Base-by-base conservation (phyloP, 805 yeast genomes). In the Nakazawaea ernobii region DNA sequence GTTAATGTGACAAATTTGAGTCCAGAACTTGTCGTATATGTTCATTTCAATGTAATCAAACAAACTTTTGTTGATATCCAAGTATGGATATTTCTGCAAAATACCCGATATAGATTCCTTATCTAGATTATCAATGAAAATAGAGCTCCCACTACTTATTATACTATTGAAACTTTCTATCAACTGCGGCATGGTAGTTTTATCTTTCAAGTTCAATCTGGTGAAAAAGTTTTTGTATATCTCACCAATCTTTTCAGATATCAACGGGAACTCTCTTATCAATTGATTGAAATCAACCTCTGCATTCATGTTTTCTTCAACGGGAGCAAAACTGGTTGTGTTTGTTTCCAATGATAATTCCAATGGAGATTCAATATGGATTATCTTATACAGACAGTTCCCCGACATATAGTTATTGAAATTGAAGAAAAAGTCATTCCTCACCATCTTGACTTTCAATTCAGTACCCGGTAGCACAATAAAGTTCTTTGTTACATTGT, bases 1-100 rank as follows among this genome's bases (percentile, higher is more conserved):
- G 6, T 20, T 48, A 42, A 10, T 50, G 13, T 24, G 37, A 35
- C 45, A 42, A 11, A 79, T 55, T 32, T 68, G 66, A 2, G 67
- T 53, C 94, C 96, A 86, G 6, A 89, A 59, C 51, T 75, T 77
- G 52, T 79, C 85, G 55, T 80, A 84, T 30, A 88, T 61, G 48
- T 81, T 80, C 50, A 73, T 55, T 55, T 91, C 97, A 13, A 87
- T 82, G 55, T 87, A 87, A 46, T 79, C 80, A 55, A 81, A 84
- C 1, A 89, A 69, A 39, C 80, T 68, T 49, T 69, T 70, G 53
- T 70, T 77, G 52, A 80, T 63, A 49, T 82, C 79, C 14, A 73
- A 50, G 1, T 58, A 62, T 0, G 77, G 74, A 37, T 69, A 61
- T 10, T 56, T 40, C 6, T 54, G 50, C 28, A 65, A 55, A 4